A percentile compares a stretch with the other conserved stretches of the same genome.
Conservation (phyloP, 495 filamentous ascomycete genomes). For the Lophium mytilinum region DNA sequence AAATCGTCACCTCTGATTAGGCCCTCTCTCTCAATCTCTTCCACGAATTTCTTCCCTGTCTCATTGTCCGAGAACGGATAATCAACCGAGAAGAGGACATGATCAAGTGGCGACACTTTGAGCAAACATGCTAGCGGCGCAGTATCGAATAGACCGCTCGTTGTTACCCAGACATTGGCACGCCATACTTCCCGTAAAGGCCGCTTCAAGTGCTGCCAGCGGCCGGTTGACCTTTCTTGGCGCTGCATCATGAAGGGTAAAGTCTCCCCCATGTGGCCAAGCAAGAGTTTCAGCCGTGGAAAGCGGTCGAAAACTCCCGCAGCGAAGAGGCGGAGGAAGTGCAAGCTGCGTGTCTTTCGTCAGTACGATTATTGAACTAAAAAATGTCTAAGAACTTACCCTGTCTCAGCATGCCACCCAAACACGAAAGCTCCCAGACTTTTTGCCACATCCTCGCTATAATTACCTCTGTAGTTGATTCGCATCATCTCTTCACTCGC, state of each 20-base stretch:
- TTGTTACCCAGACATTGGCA: too few relatives aligned
- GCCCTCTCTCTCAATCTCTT: too few relatives aligned
- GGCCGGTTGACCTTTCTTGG: too few relatives aligned
- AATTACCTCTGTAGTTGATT: conserved; percentile 10
- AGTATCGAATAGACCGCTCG: too few relatives aligned
- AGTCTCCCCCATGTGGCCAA: conserved; percentile 20
- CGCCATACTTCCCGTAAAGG: too few relatives aligned
- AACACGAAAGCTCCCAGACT: background rate
- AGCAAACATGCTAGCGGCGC: too few relatives aligned
- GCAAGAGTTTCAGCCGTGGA: conserved; percentile 18
- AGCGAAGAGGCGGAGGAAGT: conserved; percentile 16
- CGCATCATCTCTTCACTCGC: conserved; percentile 9
- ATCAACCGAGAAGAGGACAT: too few relatives aligned
- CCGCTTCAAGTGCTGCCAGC: too few relatives aligned
- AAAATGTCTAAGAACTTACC: background rate
- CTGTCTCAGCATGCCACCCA: background rate
- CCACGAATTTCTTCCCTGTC: too few relatives aligned
- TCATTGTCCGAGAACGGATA: too few relatives aligned
- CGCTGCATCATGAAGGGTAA: background rate
- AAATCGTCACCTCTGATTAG: too few relatives aligned
- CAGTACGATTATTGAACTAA: background rate
- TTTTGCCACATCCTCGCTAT: conserved; percentile 5
- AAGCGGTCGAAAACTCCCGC: conserved; percentile 19
- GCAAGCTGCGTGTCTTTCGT: conserved; percentile 15
- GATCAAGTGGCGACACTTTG: too few relatives aligned